phyloP scores from a whole-genome alignment of 306 rosid species.

The Hippophae rhamnoides region DNA sequence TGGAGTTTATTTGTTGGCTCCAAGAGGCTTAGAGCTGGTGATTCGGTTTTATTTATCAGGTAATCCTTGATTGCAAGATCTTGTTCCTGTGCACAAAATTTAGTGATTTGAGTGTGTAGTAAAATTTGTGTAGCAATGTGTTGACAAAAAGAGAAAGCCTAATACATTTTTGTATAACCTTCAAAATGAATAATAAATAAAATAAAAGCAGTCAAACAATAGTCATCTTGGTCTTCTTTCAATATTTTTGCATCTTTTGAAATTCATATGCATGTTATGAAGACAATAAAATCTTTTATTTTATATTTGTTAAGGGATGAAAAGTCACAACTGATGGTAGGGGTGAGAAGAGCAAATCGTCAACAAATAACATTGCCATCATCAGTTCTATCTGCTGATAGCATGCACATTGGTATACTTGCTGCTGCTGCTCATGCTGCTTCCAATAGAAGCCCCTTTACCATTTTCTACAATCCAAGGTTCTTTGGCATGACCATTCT shows the following conservation, averaged over 20 bases:
- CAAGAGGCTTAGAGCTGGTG: constrained; percentile 88
- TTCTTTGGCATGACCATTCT: constrained; percentile 6
- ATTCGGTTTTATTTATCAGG: constrained; percentile 89
- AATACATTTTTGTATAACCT: too few relatives aligned
- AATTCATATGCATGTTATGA: not conserved
- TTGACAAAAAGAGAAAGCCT: too few relatives aligned
- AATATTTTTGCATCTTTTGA: too few relatives aligned
- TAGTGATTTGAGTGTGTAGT: not conserved
- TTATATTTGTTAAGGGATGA: constrained; percentile 50
- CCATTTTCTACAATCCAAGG: constrained; percentile 98
- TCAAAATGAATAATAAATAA: too few relatives aligned
- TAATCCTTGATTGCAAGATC: constrained; percentile 8
- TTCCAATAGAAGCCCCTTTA: constrained; percentile 70
- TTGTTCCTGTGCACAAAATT: not conserved
- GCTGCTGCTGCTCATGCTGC: constrained; percentile 99
- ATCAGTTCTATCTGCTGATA: constrained; percentile 90
- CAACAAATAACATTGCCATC: constrained; percentile 89
- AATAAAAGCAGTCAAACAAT: too few relatives aligned
- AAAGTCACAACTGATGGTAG: constrained; percentile 78
- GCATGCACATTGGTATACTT: constrained; percentile 99
- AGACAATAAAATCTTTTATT: not conserved
- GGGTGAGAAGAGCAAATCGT: constrained; percentile 88
- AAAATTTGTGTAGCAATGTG: too few relatives aligned
- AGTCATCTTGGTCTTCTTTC: too few relatives aligned
- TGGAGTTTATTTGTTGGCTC: constrained; percentile 89